Evolutionary conservation across 163 green algal species (phyloP), one percentile per base, ranked within the genome.

Genomic region (Chlamydomonas reinhardtii): DNA sequence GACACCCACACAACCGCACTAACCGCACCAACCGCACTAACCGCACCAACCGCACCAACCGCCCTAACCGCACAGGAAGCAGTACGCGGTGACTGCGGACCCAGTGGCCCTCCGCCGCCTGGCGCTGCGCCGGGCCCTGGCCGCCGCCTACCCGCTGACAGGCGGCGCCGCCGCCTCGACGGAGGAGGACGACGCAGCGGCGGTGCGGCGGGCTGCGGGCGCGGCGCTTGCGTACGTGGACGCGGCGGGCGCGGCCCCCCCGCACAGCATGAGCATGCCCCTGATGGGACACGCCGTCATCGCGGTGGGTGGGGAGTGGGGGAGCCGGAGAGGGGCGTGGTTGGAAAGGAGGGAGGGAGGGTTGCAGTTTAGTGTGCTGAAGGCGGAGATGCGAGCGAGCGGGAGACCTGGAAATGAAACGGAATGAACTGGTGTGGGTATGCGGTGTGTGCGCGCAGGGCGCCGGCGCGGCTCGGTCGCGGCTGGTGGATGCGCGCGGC

Each of bases 151-250:
- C 76, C 39, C 64, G 27, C 52, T 27, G 37, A 19, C n/a, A n/a
- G n/a, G 39, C 39, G 15, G 48, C 48, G 14, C 11, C 12, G 48
- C 11, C 48, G 48, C 12, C 48, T 56, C 48, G 48, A 14, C 48
- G 48, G 48, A 56, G 25, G 76, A 84, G 20, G 76, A 84, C 65
- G 76, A 84, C 65, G 76, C 66, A 25, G 74, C 37, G 39, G 24
- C 72, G 5, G 65, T 84, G n/a, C 76, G 76, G 76, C 76, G 76
- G 19, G 76, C 76, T 39, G 76, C 76, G 76, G 76, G 64, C 39
- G 62, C 64, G 39, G 76, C 76, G 43, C 65, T 84, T 17, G 22
- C 72, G 15, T 62, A 74, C 24, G 24, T 62, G 5, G 76, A 83
- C 48, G 12, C 19, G 9, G 0, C 61, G 22, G 24, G 39, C 2